Evolutionary conservation across 495 filamentous ascomycete genomes (phyloP).

Genomic region (Rhizodiscina lignyota): DNA sequence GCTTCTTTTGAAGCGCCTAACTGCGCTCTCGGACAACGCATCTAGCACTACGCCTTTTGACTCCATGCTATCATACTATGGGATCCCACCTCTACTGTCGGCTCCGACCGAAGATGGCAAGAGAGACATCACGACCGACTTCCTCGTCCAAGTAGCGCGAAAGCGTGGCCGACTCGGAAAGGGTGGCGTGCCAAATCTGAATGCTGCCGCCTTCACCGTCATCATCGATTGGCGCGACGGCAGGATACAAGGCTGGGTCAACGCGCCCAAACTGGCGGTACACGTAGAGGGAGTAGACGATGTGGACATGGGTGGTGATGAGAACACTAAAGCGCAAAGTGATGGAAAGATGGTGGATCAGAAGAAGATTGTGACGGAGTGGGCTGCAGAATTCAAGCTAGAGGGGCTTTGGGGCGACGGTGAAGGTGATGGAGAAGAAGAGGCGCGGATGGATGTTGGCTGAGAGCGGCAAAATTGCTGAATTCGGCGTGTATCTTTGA

Average conservation of each 20-base stretch:
- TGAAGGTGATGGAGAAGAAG: constrained; percentile 25
- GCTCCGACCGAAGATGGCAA: constrained; percentile 35
- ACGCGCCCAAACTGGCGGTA: constrained; percentile 49
- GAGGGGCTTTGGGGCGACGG: constrained; percentile 81
- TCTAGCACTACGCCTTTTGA: constrained; percentile 49
- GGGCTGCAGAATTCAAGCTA: constrained; percentile 91
- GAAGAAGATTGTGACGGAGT: constrained; percentile 78
- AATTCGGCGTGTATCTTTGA: no score
- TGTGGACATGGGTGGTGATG: constrained; percentile 16
- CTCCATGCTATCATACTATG: constrained; percentile 68
- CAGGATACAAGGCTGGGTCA: constrained; percentile 82
- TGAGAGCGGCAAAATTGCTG: no score
- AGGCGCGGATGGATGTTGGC: no score
- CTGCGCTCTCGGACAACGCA: no score
- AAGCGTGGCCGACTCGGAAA: constrained; percentile 82
- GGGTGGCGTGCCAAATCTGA: constrained; percentile 76
- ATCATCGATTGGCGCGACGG: constrained; percentile 94
- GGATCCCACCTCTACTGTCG: constrained; percentile 63
- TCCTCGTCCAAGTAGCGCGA: constrained; percentile 83
- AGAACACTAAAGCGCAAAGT: constrained; percentile 9
- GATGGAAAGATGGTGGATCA: constrained; percentile 37
- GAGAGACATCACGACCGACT: constrained; percentile 82
- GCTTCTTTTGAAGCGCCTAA: constrained; percentile 62
- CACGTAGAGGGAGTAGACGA: no score
- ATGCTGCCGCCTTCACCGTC: constrained; percentile 77